Base-by-base conservation (phyloP, 805 yeast species). In the Cyberlindnera lachancei region DNA sequence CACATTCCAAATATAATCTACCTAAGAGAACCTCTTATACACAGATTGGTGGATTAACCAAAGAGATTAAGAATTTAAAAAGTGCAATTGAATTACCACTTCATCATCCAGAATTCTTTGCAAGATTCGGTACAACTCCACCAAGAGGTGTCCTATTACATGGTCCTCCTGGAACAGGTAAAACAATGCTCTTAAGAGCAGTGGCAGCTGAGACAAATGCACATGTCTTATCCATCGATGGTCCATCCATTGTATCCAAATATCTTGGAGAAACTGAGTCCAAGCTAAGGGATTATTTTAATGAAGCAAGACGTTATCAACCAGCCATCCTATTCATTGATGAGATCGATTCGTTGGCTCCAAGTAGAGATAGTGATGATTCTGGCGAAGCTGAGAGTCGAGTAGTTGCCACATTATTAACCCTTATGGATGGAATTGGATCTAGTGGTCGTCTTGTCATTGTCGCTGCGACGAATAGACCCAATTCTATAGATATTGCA, bases 101-200 rank as follows among this genome's bases (percentile, higher is more conserved):
- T 17, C 75, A 78, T 38, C 74, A 74, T 35, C 95, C 96, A 0
- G 67, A 70, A 6, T 57, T 86, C 20, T 90, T 88, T 47, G 66
- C 78, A 7, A 75, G 82, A 34, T 92, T 90, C 61, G 87, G 90
- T n/a, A 79, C 87, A 14, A 68, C 79, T 7, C 96, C 98, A 7
- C 96, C 96, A 11, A 66, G 96, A 36, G 98, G 98, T 22, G 75
- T 90, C n/a, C 60, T 90, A 12, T 58, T 90, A 10, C 95, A 90
- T 59, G 98, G 98, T 0, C 95, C 96, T 3, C 92, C 97, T 3
- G 98, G 98, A 4, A 90, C 96, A 0, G 98, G 98, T 31, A 90
- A 90, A 54, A 83, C 96, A 1, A 74, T 88, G 85, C 66, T 92
- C 7, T 63, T 92, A 23, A 70, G 83, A 34, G 80, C 95, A 18